Evolutionary conservation across 2,329 filamentous ascomycete genomes (phyloP), one percentile per base, ranked within the genome.

Genomic region (Orbilia oligospora): DNA sequence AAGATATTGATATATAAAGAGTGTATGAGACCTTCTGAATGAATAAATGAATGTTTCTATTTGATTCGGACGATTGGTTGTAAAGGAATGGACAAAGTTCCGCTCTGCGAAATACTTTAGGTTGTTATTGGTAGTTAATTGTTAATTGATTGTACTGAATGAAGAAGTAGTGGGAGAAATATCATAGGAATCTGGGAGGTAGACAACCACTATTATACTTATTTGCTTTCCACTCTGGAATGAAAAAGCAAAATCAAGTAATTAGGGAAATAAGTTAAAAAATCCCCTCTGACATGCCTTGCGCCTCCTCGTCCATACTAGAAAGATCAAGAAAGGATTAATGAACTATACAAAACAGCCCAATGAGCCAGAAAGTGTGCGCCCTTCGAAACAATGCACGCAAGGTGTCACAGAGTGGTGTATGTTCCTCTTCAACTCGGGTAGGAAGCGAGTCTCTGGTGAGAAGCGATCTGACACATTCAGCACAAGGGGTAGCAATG

Each of bases 371-470:
- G 49, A 48, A 30, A 58, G 48, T 48, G 66, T 71, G 72, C 65
- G 58, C 66, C 41, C 55, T 77, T 71, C 73, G 73, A 77, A 77
- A 77, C 73, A 77, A 71, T 67, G 73, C 73, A 66, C 70, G 73
- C 66, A 70, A 70, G 66, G 66, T 56, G 73, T 77, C 73, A 66
- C 73, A 77, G 73, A 67, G 49, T 71, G 53, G 61, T 71, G 51
- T 67, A 38, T 46, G 65, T 69, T 65, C 67, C 73, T 55, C 70
- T 46, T 67, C 44, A 63, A 67, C 67, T 64, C 66, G 65, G 44
- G 46, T 65, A 63, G 67, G 67, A 71, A 71, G 67, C 67, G 67
- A 71, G 41, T 24, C 49, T 44, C 36, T 48, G 22, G 36, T 33
- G 20, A 49, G 49, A 68, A 69, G 66, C 66, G 51, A 69, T 41